Conservation (phyloP, 768 basidiomycete species). For the Lactarius psammicola region DNA sequence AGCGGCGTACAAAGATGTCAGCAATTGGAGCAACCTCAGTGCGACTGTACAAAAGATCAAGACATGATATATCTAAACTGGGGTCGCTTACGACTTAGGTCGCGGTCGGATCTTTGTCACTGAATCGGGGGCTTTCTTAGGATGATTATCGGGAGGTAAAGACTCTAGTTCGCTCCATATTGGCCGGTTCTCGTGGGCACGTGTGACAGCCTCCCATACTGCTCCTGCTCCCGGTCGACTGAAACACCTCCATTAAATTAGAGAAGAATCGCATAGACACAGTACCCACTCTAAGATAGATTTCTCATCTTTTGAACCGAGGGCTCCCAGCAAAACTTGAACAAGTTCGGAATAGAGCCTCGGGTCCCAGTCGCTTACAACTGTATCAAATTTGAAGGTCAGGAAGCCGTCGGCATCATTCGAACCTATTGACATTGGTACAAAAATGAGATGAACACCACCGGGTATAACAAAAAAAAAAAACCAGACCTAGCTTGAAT, state of each 20-base stretch:
- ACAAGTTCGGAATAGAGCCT: background rate
- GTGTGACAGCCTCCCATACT: conserved; percentile 18
- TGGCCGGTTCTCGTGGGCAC: background rate
- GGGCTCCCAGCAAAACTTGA: background rate
- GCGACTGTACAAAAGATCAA: conserved; percentile 10
- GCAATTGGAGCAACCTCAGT: background rate
- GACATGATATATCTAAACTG: background rate
- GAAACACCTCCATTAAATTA: background rate
- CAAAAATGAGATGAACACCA: background rate
- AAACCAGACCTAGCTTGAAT: conserved; percentile 16
- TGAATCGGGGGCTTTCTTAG: conserved; percentile 3
- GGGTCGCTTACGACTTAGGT: conserved; percentile 8
- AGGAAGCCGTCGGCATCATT: conserved; percentile 1
- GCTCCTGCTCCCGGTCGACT: conserved; percentile 19
- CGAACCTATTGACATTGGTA: conserved; percentile 4
- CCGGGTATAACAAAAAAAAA: background rate
- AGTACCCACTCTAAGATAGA: conserved; percentile 14
- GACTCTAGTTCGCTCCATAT: conserved; percentile 2
- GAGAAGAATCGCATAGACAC: background rate
- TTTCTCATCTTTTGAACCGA: conserved; percentile 1
- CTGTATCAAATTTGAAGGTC: conserved; percentile 21
- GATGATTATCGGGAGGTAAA: background rate
- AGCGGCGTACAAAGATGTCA: conserved; percentile 23
- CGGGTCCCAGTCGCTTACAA: conserved; percentile 8
- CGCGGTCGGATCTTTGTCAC: conserved; percentile 9